Evolutionary conservation across 169 alveolate genomes (phyloP), one percentile per base, ranked within the genome.

Genomic region (Fabrea salina): DNA sequence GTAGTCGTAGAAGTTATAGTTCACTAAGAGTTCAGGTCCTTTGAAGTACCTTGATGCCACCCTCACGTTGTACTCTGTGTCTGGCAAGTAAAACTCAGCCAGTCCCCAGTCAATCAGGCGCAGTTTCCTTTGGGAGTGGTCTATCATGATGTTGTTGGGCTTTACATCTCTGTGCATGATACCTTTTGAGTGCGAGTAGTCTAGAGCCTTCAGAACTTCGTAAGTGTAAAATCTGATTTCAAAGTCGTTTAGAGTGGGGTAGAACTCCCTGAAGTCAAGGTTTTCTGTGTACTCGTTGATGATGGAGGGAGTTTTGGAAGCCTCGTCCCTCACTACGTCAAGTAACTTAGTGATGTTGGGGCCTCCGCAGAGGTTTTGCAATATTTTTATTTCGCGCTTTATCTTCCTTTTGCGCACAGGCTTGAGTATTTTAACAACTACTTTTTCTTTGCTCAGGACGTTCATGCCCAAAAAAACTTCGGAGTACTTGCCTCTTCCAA

Each of bases 401-500:
- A 98, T 97, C 79, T 98, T 97, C 86, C 93, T 94, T 89, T 97
- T 95, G 88, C 97, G 97, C 51, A 98, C 99, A n/a, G 99, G 99
- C 85, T 97, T 97, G 43, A 97, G 93, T 22, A 96, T 95, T 82
- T 97, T 98, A 16, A 98, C 92, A n/a, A 97, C 99, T 66, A 97
- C 95, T 50, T 87, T 84, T 70, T 91, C 90, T 70, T 93, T 87
- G n/a, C 88, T 84, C 37, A 84, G 81, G 19, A 80, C 61, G 41
- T 90, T 82, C 39, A 88, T 90, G 39, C 99, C 99, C 70, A 96
- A 98, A 89, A 96, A 98, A 40, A 98, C 99, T 82, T 97, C 99
- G 79, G 99, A 97, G 90, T 97, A 98, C 88, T 98, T 97, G 25
- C 99, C 99, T 71, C 99, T 86, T n/a, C 99, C 99, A 27, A 98